phyloP scores from a whole-genome alignment of 2,329 filamentous ascomycete genomes.

The Paracamarosporium sp. region DNA sequence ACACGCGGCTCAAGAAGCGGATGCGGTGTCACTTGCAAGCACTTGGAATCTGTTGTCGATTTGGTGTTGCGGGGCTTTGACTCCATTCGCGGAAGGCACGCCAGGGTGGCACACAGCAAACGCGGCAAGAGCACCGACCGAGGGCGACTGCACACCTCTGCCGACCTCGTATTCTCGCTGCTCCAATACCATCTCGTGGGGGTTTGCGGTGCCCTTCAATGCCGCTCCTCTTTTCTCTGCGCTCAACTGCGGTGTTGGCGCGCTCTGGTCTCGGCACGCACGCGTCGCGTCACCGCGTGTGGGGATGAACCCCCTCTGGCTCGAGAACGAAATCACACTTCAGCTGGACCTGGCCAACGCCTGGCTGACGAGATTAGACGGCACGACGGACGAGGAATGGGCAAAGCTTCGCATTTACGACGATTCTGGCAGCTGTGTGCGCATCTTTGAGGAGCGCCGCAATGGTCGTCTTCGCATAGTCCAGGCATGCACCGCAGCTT shows the following conservation, averaged over 20 bases:
- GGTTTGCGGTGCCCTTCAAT: too few relatives aligned
- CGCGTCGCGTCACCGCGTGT: conserved; percentile 8
- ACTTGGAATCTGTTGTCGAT: too few relatives aligned
- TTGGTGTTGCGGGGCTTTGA: too few relatives aligned
- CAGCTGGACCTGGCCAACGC: conserved; percentile 28
- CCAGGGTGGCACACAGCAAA: too few relatives aligned
- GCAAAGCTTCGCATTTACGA: conserved; percentile 29
- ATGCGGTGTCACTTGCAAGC: neutral
- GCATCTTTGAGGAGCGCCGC: conserved; percentile 23
- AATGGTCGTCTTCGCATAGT: conserved; percentile 27
- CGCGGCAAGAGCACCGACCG: too few relatives aligned
- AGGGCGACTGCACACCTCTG: too few relatives aligned
- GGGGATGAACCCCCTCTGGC: conserved; percentile 28
- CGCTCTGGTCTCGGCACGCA: neutral
- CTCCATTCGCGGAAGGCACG: too few relatives aligned
- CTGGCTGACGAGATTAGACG: conserved; percentile 27
- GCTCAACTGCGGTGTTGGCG: neutral
- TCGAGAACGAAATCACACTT: conserved; percentile 26
- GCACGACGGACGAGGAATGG: conserved; percentile 22
- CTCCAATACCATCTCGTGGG: too few relatives aligned
- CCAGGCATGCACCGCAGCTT: conserved; percentile 21
- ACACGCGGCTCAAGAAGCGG: neutral
- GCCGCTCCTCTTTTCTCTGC: too few relatives aligned
- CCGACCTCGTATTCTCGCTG: too few relatives aligned
- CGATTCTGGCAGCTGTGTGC: conserved; percentile 43